Conservation (phyloP, 805 yeast genomes). For the Debaryomyces tyrocola region DNA sequence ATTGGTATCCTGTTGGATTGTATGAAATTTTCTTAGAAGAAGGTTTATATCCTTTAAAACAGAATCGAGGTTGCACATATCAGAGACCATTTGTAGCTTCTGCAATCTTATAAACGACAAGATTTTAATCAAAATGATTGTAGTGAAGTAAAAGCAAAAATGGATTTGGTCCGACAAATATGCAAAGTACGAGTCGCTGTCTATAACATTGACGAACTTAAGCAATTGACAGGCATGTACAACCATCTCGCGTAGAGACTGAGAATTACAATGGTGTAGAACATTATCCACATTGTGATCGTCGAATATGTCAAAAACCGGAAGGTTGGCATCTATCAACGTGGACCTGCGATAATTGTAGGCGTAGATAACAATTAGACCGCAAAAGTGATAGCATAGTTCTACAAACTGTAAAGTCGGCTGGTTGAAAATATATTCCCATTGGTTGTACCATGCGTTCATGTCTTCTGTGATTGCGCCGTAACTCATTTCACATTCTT, state of each 20-base stretch:
- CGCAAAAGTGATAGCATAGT: slow-evolving; percentile 64
- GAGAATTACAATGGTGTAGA: slow-evolving; percentile 23
- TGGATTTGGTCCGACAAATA: slow-evolving; percentile 72
- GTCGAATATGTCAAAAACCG: slow-evolving; percentile 12
- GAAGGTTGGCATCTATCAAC: background rate
- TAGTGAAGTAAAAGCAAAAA: slow-evolving; percentile 47
- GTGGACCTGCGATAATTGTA: slow-evolving; percentile 24
- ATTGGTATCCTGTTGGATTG: slow-evolving; percentile 26
- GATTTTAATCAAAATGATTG: slow-evolving; percentile 33
- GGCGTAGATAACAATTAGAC: slow-evolving; percentile 49
- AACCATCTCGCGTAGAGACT: slow-evolving; percentile 33
- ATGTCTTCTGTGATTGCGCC: slow-evolving; percentile 47
- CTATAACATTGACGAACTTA: slow-evolving; percentile 38
- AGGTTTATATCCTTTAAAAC: slow-evolving; percentile 13
- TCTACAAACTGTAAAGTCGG: slow-evolving; percentile 75
- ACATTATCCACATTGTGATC: slow-evolving; percentile 22
- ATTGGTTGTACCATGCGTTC: slow-evolving; percentile 62
- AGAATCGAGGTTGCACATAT: slow-evolving; percentile 2
- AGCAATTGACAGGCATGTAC: slow-evolving; percentile 44
- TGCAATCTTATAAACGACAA: slow-evolving; percentile 8
- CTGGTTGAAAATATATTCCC: slow-evolving; percentile 69
- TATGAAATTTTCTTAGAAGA: slow-evolving; percentile 27
- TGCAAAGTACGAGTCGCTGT: slow-evolving; percentile 59
- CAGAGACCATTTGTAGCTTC: background rate
- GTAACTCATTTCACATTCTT: slow-evolving; percentile 26